Evolutionary conservation across 495 filamentous ascomycete genomes (phyloP).

Genomic region (Staphylotrichum tortipilum): DNA sequence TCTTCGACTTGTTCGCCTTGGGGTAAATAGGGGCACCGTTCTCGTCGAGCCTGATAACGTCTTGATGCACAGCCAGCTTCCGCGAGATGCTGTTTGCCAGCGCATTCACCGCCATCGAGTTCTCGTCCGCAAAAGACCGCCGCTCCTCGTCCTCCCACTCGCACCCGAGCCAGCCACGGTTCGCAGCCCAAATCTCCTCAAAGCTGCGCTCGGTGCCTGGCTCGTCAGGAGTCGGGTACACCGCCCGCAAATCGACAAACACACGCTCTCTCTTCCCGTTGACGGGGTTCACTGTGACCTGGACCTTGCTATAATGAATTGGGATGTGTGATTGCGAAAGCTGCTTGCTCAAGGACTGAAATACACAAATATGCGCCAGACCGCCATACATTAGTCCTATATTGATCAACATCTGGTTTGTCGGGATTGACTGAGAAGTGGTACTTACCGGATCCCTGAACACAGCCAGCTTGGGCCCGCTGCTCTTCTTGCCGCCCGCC

Average conservation of each 20-base stretch:
- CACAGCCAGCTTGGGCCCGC: constrained; percentile 72
- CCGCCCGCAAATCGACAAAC: constrained; percentile 71
- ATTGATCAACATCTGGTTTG: constrained; percentile 75
- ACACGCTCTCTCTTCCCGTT: constrained; percentile 75
- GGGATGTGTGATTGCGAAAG: constrained; percentile 43
- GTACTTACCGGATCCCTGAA: constrained; percentile 93
- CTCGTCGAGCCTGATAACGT: constrained; percentile 40
- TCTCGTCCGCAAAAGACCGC: constrained; percentile 14
- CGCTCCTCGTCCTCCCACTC: constrained; percentile 52
- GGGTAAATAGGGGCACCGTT: constrained; percentile 38
- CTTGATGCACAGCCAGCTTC: constrained; percentile 39
- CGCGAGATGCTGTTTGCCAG: constrained; percentile 22
- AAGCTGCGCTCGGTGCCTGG: constrained; percentile 68
- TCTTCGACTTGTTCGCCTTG: constrained; percentile 34
- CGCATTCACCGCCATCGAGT: constrained; percentile 16
- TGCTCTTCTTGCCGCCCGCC: constrained; percentile 67
- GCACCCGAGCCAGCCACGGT: constrained; percentile 65
- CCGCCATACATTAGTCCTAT: constrained; percentile 80
- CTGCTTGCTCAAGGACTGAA: constrained; percentile 45
- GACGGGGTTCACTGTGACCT: constrained; percentile 66
- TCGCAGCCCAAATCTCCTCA: constrained; percentile 78
- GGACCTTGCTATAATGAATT: constrained; percentile 48
- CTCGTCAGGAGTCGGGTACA: constrained; percentile 71
- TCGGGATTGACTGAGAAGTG: constrained; percentile 21
- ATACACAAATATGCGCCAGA: constrained; percentile 46